Base-by-base conservation (phyloP, 78 protist genomes). In the Dictyostelium brefeldianum region DNA sequence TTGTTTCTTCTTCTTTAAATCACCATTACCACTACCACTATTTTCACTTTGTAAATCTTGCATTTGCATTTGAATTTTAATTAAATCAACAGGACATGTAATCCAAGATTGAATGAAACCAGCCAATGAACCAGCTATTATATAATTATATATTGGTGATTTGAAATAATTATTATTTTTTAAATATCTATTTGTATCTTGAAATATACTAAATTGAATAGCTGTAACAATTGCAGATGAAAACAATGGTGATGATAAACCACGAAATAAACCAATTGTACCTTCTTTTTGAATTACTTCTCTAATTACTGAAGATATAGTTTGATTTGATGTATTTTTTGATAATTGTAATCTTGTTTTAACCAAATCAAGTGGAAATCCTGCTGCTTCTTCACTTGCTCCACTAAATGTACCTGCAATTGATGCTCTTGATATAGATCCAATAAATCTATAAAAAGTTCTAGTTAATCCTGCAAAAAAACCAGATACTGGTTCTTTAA, bases 341-440 rank as follows among this genome's bases (percentile, higher is more conserved):
- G 48, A 17, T 69, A 69, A 41, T 51, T 83, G 91, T n/a, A 83
- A 54, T 73, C 91, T 71, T 22, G 91, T 83, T 29, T 83, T 82
- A 3, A 69, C 65, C 29, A 81, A 81, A 22, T 81, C 89, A 9
- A 70, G 36, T 17, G 78, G 78, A 41, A 17, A 70, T 36, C 91
- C 96, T 46, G 89, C 81, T 1, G 82, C 31, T 57, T 89, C 93
- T 11, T 87, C 96, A 2, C 81, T 41, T 31, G 89, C 83, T 48
- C 96, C 96, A 11, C 94, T 75, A 25, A 31, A 4, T 11, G 92
- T 85, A 50, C 96, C 96, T 25, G 93, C 71, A n/a, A 59, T 22
- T 22, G 36, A 22, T 59, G 70, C 0, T 9, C 25, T 59, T 22
- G 70, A 62, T 22, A 62, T 25, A 22, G 70, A 62, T n/a, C 70